Base-by-base conservation (phyloP, 1,284 basidiomycete genomes). In the Marasmius fiardii region DNA sequence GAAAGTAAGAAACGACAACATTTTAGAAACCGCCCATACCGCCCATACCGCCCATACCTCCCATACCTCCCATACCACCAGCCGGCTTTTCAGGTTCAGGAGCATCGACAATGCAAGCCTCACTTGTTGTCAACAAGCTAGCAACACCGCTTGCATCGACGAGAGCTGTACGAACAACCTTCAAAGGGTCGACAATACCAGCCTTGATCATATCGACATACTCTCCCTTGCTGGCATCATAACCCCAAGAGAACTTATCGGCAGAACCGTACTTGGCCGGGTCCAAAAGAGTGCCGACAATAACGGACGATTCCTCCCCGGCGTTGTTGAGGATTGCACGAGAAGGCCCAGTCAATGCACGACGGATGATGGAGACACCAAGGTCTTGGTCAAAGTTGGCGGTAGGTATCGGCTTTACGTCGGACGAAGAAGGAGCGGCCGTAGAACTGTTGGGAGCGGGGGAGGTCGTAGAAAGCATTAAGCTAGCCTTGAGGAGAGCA, bases 371-470 rank as follows among this genome's bases (percentile, higher is more conserved):
- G 58, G 86, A 85, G 41, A 99, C 92, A 69, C 96, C 96, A 55
- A 98, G 90, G 69, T 95, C 90, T 71, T 98, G 95, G 79, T 99
- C 96, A 71, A 98, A 98, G 92, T 98, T 98, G 72, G 79, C 78
- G 3, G 92, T 92, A 43, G 83, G 72, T 64, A 98, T 85, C 34
- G 84, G 75, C 61, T 78, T 80, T 49, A 81, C 78, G 68, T 90
- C 85, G 1, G 82, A 66, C 20, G 76, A 74, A 4, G 76, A 68
- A 37, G 78, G 73, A 35, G 77, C 66, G n/a, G n/a, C n/a, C 59
- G 65, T 61, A 51, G 75, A 60, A 31, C 72, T 68, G 41, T 65
- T 64, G 50, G 69, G 69, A 12, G 77, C 75, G 1, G 84, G 82
- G 3, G 82, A 74, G 53, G 73, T 76, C 47, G 86, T 86, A 12